A percentile compares a stretch with the other conserved stretches of the same genome.
Evolutionary conservation across 805 yeast genomes (phyloP).

Genomic region (Barnettozyma salicaria): DNA sequence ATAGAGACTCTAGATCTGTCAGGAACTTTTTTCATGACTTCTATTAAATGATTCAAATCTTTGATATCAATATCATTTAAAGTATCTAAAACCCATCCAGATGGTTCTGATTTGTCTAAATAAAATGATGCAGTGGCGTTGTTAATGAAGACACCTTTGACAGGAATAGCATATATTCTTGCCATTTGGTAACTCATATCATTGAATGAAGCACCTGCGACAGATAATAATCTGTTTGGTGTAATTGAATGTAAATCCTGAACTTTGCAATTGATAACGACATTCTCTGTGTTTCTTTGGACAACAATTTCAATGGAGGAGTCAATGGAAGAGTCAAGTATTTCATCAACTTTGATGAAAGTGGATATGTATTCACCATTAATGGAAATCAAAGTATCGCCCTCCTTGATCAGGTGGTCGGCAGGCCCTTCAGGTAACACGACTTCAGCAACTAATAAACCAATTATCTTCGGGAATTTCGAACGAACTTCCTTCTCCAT

Average conservation of each 20-base stretch:
- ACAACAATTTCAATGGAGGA: conserved; percentile 47
- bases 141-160: conserved; percentile 74
- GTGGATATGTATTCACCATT: conserved; percentile 59
- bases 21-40: conserved; percentile 72
- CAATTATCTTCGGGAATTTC: conserved; percentile 66
- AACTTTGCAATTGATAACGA: conserved; percentile 45
- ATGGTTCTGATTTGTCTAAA: conserved; percentile 48
- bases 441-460: conserved; percentile 76
- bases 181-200: conserved; percentile 87
- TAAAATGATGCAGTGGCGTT: conserved; percentile 75
- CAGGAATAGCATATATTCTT: conserved; percentile 76
- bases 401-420: conserved; percentile 65
- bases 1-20: conserved; percentile 68
- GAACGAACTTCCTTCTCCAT: conserved; percentile 67
- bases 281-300: conserved; percentile 68
- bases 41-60: conserved; percentile 68
- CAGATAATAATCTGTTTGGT: conserved; percentile 74
- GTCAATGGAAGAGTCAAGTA: conserved; percentile 68
- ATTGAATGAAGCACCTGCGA: conserved; percentile 83
- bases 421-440: conserved; percentile 85
- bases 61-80: conserved; percentile 71
- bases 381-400: conserved; percentile 75
- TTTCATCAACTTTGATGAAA: conserved; percentile 77
- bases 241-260: conserved; percentile 79
- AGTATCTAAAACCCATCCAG: conserved; percentile 78